Base-by-base conservation (phyloP, 371 early-diverging fungal species). In the Syncephalastrum racemosum region DNA sequence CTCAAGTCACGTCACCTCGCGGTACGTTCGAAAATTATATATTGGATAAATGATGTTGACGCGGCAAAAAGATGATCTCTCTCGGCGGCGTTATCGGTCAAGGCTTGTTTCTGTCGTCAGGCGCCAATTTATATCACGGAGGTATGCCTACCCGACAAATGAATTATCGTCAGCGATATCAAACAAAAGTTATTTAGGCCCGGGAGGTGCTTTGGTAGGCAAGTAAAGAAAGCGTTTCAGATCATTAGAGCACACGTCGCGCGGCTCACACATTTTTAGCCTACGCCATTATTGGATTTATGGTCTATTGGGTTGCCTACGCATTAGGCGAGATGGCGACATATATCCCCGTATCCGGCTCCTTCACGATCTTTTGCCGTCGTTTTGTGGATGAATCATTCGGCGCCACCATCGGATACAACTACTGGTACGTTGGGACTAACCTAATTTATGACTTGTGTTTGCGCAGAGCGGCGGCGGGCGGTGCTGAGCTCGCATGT, bases 61-160 rank as follows among this genome's bases (percentile, higher is more conserved):
- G 40, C 16, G 13, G 20, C 42, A 16, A 20, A 2, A 55, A 76
- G 77, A 70, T 77, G 73, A 73, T 94, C 57, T 85, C 90, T 4
- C 73, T 90, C 20, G 91, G 90, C 27, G 91, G 91, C 46, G 87
- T 89, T 0, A 87, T 92, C 53, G 88, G 90, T 18, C 94, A 94
- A 55, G 96, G 96, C 51, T 80, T 96, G 46, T 96, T 94, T 68
- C 68, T 96, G 14, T 92, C 90, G 22, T 87, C 91, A 41, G 96
- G 95, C 42, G 77, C 75, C 13, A 83, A 90, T 22, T 77, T 96
- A 45, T 77, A 83, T n/a, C 59, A 70, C 6, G 96, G 90, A 16
- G 96, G 77, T 69, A 71, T 60, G 59, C 14, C 10, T 31, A 31
- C 12, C 36, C 6, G 2, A 16, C n/a, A 45, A 24, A 4, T 41